Base-by-base conservation (phyloP, 441 rosid genomes). In the Gossypium davidsonii region DNA sequence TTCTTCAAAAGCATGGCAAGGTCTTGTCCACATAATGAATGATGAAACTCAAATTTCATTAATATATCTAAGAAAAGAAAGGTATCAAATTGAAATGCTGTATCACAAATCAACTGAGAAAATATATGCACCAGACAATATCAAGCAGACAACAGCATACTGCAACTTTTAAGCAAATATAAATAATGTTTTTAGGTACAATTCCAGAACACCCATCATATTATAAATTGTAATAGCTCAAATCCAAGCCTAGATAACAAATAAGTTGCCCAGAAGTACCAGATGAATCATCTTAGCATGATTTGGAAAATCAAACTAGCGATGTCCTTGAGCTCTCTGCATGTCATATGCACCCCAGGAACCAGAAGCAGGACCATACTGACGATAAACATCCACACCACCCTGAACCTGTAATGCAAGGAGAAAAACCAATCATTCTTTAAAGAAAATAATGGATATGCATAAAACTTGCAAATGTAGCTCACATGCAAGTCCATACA, bases 251-350 rank as follows among this genome's bases (percentile, higher is more conserved):
- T 60, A 81, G 48, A 34, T 63, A 74, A 72, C 79, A 63, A 73
- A 66, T 37, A 74, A 81, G 84, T 72, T 76, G 81, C 83, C 81
- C 74, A 73, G 66, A 79, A 80, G 72, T 80, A 82, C 85, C 79
- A 58, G 73, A 69, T 78, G 66, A 64, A 74, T 78, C 55, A 76
- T 79, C 79, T 76, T 74, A 73, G 67, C 70, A 72, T 71, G 71
- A 61, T 65, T 59, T 37, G 77, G 67, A 67, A 44, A 73, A 72
- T 56, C 71, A 58, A 70, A 79, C 83, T 88, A 91, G 81, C 85
- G 72, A 80, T 84, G 97, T 55, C 97, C 93, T 76, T 87, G 94
- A 73, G 87, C 80, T 76, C 88, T 87, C 70, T 87, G 92, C 78
- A 79, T 75, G 77, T 90, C 92, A 77, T 85, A 88, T 73, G 78